These are phyloP conservation scores for Nicotiana tabacum DNA, from an alignment of 257 asterid genomes.

Conservation along the genomic window DNA sequence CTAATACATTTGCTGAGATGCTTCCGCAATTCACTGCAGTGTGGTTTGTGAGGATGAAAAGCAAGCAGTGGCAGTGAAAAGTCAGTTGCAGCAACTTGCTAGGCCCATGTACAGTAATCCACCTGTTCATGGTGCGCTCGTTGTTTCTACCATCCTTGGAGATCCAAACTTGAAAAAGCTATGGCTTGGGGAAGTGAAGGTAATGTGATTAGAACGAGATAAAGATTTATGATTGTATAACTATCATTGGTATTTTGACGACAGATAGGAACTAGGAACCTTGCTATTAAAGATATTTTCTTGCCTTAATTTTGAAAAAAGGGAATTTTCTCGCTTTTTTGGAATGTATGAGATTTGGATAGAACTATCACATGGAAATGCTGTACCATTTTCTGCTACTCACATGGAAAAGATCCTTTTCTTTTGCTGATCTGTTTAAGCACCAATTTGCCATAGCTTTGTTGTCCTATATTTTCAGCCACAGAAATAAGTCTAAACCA, in stretches of 20 bases:
- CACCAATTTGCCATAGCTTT: background rate
- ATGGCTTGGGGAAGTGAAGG: constrained; percentile 98
- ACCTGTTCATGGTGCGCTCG: constrained; percentile 87
- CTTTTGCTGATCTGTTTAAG: background rate
- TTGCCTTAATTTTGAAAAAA: background rate
- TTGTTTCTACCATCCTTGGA: constrained; percentile 78
- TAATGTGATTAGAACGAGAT: constrained; percentile 1
- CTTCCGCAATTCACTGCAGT: constrained; percentile 32
- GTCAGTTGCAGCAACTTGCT: constrained; percentile 97
- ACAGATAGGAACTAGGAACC: background rate
- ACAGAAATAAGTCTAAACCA: background rate
- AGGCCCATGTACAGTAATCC: constrained; percentile 99
- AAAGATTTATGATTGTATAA: background rate
- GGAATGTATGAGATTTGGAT: background rate
- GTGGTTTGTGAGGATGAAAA: constrained; percentile 88
- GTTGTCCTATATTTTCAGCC: background rate
- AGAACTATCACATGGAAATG: background rate
- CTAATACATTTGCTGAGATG: background rate
- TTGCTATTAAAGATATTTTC: background rate
- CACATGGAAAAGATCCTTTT: background rate
- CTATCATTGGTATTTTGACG: background rate
- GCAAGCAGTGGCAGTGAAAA: constrained; percentile 92
- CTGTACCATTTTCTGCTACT: background rate
- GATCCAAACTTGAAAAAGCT: constrained; percentile 70
- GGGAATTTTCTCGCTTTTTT: background rate